Conservation (phyloP, 2,329 filamentous ascomycete species). For the Diaporthe ampelina region DNA sequence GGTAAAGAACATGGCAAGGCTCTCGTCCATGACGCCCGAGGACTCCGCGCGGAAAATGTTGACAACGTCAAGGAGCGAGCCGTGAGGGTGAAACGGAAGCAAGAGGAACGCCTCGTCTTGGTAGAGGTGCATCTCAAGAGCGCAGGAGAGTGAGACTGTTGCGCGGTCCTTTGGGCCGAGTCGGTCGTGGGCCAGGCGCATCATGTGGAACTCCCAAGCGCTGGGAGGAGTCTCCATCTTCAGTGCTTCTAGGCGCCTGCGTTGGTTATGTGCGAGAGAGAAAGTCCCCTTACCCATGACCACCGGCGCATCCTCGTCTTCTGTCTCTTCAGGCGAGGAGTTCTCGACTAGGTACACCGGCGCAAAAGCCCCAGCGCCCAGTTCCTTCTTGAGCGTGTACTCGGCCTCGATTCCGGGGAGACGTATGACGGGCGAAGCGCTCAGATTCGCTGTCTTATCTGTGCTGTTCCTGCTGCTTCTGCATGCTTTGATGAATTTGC, state of each 20-base stretch:
- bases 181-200: conserved; percentile 83
- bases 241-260: conserved; percentile 81
- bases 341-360: conserved; percentile 94
- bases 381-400: conserved; percentile 86
- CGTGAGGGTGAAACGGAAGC: conserved; percentile 88
- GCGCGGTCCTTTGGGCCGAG: conserved; percentile 80
- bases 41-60: conserved; percentile 84
- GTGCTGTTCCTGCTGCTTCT: conserved; percentile 69
- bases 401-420: conserved; percentile 75
- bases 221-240: conserved; percentile 94
- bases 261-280: conserved; percentile 63
- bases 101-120: conserved; percentile 91
- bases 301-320: conserved; percentile 59
- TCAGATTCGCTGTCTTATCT: conserved; percentile 73
- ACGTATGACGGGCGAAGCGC: conserved; percentile 73
- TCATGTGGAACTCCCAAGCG: conserved; percentile 97
- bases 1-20: conserved; percentile 93
- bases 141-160: conserved; percentile 82
- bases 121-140: conserved; percentile 93
- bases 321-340: conserved; percentile 63
- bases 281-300: conserved; percentile 75
- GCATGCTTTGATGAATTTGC: conserved; percentile 80
- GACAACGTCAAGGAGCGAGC: conserved; percentile 93
- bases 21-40: conserved; percentile 87
- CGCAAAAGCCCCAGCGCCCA: conserved; percentile 94